These are phyloP conservation scores for Fraxinus paxiana DNA, from an alignment of 305 asterid genomes.

Conservation along the genomic window DNA sequence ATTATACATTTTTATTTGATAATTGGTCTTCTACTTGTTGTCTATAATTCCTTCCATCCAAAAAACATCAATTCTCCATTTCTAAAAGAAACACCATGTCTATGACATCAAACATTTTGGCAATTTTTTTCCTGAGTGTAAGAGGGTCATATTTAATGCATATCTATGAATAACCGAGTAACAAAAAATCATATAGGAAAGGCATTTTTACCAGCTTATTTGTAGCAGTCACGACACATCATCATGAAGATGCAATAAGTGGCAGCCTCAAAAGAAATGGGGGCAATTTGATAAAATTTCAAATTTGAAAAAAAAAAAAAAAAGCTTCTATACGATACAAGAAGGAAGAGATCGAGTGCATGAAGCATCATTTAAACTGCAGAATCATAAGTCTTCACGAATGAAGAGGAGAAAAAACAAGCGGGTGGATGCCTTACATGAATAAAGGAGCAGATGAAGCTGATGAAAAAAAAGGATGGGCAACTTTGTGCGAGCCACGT, in stretches of 20 bases:
- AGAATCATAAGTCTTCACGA: background rate
- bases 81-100: background rate
- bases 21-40: background rate
- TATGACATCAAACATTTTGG: background rate
- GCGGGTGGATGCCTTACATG: background rate
- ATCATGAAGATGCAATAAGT: background rate
- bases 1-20: background rate
- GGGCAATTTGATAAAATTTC: background rate
- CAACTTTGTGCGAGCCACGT: background rate
- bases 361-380: background rate
- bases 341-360: background rate
- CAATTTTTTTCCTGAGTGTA: background rate
- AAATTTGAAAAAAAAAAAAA: background rate
- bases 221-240: background rate
- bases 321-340: background rate
- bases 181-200: background rate
- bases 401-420: background rate
- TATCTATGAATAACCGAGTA: background rate
- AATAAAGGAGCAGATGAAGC: background rate
- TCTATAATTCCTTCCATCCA: background rate
- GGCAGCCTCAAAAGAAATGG: background rate
- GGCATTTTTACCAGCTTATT: background rate
- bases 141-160: background rate
- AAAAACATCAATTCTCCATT: background rate
- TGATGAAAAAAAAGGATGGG: background rate